Evolutionary conservation across 1,284 basidiomycete species (phyloP).

Genomic region (Fomitopsis pinicola): DNA sequence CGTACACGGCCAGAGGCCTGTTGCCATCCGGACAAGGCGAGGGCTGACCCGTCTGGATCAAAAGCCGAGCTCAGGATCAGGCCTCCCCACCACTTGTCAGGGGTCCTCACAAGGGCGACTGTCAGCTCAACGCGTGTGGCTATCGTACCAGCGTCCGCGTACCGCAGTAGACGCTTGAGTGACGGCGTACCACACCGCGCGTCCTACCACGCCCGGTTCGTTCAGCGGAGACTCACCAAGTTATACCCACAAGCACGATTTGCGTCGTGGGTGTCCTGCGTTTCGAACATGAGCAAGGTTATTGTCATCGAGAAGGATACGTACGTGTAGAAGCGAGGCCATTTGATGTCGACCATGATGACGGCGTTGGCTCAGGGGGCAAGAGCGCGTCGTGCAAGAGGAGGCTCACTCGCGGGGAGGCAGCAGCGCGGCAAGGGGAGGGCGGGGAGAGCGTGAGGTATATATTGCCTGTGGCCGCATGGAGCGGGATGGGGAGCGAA

Average conservation of each 20-base stretch:
- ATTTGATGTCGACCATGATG: conserved; percentile 21
- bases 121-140: neutral
- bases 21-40: no score
- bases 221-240: conserved; percentile 28
- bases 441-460: neutral
- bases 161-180: conserved; percentile 5
- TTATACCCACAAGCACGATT: conserved; percentile 39
- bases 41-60: no score
- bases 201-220: neutral
- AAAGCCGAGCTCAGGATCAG: no score
- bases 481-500: neutral
- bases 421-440: neutral
- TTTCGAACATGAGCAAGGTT: neutral
- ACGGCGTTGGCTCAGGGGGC: conserved; percentile 10
- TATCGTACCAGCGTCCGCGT: conserved; percentile 12
- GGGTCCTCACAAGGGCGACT: no score
- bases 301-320: conserved; percentile 1
- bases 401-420: conserved; percentile 10
- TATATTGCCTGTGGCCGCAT: neutral
- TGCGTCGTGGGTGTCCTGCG: conserved; percentile 36
- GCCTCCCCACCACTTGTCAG: no score
- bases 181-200: neutral
- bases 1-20: no score
- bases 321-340: conserved; percentile 29
- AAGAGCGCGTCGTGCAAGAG: conserved; percentile 2